Conservation (phyloP, 352 stramenopile species). For the Pythium monospermum region DNA sequence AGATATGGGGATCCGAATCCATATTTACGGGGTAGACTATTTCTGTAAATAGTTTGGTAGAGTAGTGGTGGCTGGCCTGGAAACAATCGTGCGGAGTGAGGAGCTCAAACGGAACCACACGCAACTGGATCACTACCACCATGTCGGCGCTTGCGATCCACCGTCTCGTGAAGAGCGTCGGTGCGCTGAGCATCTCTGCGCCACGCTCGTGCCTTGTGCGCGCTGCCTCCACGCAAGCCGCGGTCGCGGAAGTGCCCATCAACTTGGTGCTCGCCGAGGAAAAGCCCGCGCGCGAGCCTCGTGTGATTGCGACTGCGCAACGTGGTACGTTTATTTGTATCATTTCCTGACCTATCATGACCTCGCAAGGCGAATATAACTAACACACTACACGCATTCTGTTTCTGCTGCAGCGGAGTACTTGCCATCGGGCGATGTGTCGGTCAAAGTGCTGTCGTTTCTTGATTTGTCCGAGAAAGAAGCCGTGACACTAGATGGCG, state of each 20-base stretch:
- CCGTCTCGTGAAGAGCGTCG: conserved; percentile 53
- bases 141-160: conserved; percentile 39
- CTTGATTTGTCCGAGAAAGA: conserved; percentile 34
- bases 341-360: too few relatives aligned
- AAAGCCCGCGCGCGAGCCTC: conserved; percentile 60
- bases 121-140: not conserved
- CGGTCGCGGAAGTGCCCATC: conserved; percentile 28
- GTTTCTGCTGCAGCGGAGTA: conserved; percentile 30
- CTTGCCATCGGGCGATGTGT: conserved; percentile 47
- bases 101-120: not conserved
- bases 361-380: not conserved
- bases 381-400: not conserved
- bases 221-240: conserved; percentile 29
- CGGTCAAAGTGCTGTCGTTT: conserved; percentile 67
- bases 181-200: conserved; percentile 45
- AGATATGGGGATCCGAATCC: too few relatives aligned
- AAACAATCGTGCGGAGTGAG: conserved; percentile 14
- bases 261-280: conserved; percentile 75
- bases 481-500: conserved; percentile 54
- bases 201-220: conserved; percentile 32
- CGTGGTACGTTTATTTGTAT: conserved; percentile 35
- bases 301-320: conserved; percentile 56
- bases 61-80: conserved; percentile 5
- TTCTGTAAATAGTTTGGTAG: conserved; percentile 11
- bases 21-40: not conserved